phyloP scores from a whole-genome alignment of 768 basidiomycete genomes.

The Suillus paluster region DNA sequence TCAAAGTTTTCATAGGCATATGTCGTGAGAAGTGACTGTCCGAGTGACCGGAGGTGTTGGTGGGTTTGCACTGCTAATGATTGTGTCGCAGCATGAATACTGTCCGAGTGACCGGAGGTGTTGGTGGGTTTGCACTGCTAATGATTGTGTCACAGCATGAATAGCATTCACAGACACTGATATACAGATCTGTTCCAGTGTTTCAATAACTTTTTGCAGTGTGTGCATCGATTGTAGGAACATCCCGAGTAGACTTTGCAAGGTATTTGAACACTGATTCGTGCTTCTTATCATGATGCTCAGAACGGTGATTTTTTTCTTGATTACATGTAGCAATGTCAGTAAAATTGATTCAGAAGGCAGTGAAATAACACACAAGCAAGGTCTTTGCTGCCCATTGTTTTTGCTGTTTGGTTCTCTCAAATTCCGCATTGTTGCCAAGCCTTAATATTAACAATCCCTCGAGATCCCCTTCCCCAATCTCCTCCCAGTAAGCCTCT shows the following conservation, averaged over 20 bases:
- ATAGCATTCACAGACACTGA: conserved; percentile 34
- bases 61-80: conserved; percentile 32
- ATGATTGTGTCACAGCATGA: conserved; percentile 26
- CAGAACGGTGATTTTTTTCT: neutral
- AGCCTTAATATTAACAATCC: no score
- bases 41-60: conserved; percentile 21
- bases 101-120: no score
- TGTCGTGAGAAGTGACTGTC: conserved; percentile 22
- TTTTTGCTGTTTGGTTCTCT: no score
- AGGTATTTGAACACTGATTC: conserved; percentile 29
- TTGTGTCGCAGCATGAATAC: conserved; percentile 28
- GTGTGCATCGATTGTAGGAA: conserved; percentile 30
- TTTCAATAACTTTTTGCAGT: conserved; percentile 33
- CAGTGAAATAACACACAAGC: neutral
- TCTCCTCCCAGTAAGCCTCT: no score
- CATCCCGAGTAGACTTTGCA: conserved; percentile 18
- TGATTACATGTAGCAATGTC: neutral
- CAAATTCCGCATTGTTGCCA: no score
- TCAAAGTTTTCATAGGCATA: no score
- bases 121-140: conserved; percentile 28
- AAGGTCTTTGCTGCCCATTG: neutral
- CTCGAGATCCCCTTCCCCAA: no score
- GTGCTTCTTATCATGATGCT: conserved; percentile 24
- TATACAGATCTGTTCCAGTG: conserved; percentile 35
- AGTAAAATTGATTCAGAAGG: neutral